Base-by-base conservation (phyloP, 805 yeast genomes). In the Sungouiella thailandica region DNA sequence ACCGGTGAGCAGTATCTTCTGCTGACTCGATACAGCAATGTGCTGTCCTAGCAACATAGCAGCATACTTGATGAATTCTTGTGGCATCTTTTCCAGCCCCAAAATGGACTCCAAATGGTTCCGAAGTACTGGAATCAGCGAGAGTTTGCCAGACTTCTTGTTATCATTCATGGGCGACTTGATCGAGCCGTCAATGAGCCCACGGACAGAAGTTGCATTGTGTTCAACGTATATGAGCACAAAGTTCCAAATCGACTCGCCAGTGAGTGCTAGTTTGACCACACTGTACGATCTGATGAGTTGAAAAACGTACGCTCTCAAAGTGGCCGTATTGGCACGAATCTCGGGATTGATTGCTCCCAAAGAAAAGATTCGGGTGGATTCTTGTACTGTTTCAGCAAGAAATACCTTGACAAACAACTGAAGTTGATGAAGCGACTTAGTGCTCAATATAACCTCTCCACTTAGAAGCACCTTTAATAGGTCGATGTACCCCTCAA, bases 261-360 rank as follows among this genome's bases (percentile, higher is more conserved):
- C 83, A 14, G 65, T 62, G n/a, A 82, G 52, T 31, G 74, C 77
- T 33, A 80, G 58, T 39, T 74, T 70, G 17, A 77, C 60, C 11
- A 78, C 52, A 17, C 86, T 83, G 42, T 73, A 67, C 24, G 50
- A 53, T 40, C 71, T 72, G 20, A 79, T 58, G 39, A 74, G 60
- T 19, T 62, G 64, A 35, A 82, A 73, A 3, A 82, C 72, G 18
- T 64, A 57, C 5, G 67, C 53, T 47, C 78, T 66, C 28, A 83
- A 53, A 1, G 54, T 33, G 7, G 62, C 62, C 25, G 78, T 70
- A 47, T 80, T 79, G 32, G 60, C 62, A 9, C 65, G 56, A 23
- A 83, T 84, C 31, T 80, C 86, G 4, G 80, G 79, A 47, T 83
- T 83, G 32, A 79, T 76, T 18, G 81, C 74, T 1, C 94, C 94